These are phyloP conservation scores for Phytopythium litorale DNA, from an alignment of 352 stramenopile genomes.

Conservation along the genomic window DNA sequence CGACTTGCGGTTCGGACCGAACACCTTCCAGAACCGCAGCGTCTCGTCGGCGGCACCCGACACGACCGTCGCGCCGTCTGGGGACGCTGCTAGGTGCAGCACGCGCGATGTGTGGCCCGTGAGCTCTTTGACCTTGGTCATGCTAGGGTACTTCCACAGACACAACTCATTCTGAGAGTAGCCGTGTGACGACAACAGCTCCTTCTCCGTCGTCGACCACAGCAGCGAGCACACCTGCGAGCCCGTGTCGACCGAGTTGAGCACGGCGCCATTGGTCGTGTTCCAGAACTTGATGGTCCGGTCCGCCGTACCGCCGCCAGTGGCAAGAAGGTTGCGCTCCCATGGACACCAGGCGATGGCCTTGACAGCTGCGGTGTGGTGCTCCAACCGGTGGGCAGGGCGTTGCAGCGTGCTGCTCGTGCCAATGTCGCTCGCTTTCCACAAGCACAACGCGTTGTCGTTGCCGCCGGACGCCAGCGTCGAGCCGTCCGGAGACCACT, in stretches of 20 bases:
- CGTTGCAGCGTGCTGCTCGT: constrained; percentile 43
- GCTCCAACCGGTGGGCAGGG: constrained; percentile 85
- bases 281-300: constrained; percentile 99
- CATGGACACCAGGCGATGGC: constrained; percentile 98
- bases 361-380: constrained; percentile 98
- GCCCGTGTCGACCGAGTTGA: constrained; percentile 97
- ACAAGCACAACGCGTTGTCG: constrained; percentile 97
- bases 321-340: constrained; percentile 96
- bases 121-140: constrained; percentile 97
- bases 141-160: constrained; percentile 99
- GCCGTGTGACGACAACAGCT: constrained; percentile 97
- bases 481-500: constrained; percentile 96
- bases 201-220: constrained; percentile 92
- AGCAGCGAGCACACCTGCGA: constrained; percentile 97
- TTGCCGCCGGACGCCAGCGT: constrained; percentile 96
- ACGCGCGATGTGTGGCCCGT: constrained; percentile 96
- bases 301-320: constrained; percentile 97
- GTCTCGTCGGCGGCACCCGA: constrained; percentile 98
- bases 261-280: constrained; percentile 90
- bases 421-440: constrained; percentile 91
- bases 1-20: constrained; percentile 85
- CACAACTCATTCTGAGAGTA: constrained; percentile 98
- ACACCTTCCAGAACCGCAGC: constrained; percentile 99
- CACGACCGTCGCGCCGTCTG: constrained; percentile 96
- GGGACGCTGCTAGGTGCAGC: constrained; percentile 95